phyloP scores from a whole-genome alignment of 495 filamentous ascomycete genomes.

The Pseudoneurospora amorphoporcata region DNA sequence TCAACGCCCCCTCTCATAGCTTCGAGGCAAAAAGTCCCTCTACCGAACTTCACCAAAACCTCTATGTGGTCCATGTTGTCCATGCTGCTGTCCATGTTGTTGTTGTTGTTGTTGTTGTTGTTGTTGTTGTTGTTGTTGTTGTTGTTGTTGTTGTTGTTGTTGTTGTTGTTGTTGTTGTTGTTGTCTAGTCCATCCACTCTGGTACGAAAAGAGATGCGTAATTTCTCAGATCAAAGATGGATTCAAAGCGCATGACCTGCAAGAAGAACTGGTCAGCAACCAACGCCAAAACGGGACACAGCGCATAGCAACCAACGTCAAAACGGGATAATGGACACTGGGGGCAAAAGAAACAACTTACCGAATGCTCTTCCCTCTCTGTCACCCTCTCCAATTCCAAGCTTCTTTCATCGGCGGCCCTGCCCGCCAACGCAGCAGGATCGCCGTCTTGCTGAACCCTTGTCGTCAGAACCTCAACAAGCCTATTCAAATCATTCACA shows the following conservation, averaged over 20 bases:
- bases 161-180: too few relatives aligned
- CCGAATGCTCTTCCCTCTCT: background rate
- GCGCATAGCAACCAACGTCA: background rate
- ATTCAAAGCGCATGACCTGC: background rate
- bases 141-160: too few relatives aligned
- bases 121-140: too few relatives aligned
- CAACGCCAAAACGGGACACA: background rate
- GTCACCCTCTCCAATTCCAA: background rate
- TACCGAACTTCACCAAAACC: too few relatives aligned
- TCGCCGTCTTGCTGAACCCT: background rate
- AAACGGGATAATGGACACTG: background rate
- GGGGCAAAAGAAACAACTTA: background rate
- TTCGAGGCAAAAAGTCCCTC: too few relatives aligned
- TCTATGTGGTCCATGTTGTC: too few relatives aligned
- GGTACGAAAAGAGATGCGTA: background rate
- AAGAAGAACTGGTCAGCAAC: background rate
- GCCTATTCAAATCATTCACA: conserved; percentile 12
- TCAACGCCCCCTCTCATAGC: too few relatives aligned
- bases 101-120: too few relatives aligned
- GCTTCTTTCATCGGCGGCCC: background rate
- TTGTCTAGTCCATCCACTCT: background rate
- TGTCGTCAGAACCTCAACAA: background rate
- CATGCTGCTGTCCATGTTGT: too few relatives aligned
- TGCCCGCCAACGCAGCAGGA: background rate
- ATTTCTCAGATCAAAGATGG: background rate